Percentiles rank a stretch among this genome's conserved stretches.
Conservation (phyloP, 2,329 filamentous ascomycete species). For the Allantophomopsis lycopodina region DNA sequence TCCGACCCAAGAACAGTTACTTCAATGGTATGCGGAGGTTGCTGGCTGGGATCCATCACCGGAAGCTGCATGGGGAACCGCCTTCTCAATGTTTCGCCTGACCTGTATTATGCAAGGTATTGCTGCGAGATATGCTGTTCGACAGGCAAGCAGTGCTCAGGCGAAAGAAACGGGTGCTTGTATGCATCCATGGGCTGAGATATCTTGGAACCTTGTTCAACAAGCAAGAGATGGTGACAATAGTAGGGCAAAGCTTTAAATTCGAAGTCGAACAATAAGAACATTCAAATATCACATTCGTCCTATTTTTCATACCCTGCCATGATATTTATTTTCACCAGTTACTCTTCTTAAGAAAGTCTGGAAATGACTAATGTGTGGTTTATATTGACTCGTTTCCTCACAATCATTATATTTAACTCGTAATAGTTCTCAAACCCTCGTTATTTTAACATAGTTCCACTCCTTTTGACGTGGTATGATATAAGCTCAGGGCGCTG, state of each 20-base stretch:
- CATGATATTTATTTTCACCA: background rate
- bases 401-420: too few relatives aligned
- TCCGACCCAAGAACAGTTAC: slow-evolving; percentile 40
- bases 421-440: too few relatives aligned
- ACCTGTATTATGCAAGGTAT: slow-evolving; percentile 72
- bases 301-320: background rate
- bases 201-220: slow-evolving; percentile 63
- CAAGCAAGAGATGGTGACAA: slow-evolving; percentile 24
- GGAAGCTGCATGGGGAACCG: slow-evolving; percentile 48
- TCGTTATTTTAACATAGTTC: too few relatives aligned
- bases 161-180: slow-evolving; percentile 59
- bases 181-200: slow-evolving; percentile 59
- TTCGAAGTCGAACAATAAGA: background rate
- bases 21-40: slow-evolving; percentile 52
- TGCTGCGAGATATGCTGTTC: slow-evolving; percentile 67
- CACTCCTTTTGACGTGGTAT: too few relatives aligned
- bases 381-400: background rate
- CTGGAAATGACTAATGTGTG: background rate
- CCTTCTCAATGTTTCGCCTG: slow-evolving; percentile 47
- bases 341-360: background rate
- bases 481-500: too few relatives aligned
- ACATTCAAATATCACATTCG: background rate
- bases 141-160: slow-evolving; percentile 81
- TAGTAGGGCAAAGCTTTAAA: slow-evolving; percentile 28
- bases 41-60: slow-evolving; percentile 57